Base-by-base conservation (phyloP, 2,329 filamentous ascomycete species). In the Truncatella angustata region DNA sequence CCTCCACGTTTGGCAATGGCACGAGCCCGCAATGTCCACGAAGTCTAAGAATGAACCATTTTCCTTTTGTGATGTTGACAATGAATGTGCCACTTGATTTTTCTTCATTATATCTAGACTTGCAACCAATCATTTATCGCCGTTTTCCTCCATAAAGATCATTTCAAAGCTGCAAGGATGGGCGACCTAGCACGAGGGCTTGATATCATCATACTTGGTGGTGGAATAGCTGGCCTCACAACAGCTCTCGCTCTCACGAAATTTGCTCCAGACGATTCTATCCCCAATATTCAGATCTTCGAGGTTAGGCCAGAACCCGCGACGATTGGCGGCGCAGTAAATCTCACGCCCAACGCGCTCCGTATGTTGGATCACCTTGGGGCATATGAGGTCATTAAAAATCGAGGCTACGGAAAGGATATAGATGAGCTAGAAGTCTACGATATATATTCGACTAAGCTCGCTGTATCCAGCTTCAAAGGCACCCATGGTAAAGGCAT, bases 231-330 rank as follows among this genome's bases (percentile, higher is more conserved):
- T 9, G 51, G 51, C 16, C 14, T 53, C n/a, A 49, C 51, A 7
- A 53, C 51, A 12, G 51, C 51, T 24, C 23, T 53, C 16, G 51
- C 51, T 10, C 24, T 53, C 28, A 53, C 51, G 7, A 53, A 53
- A 30, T 53, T 53, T n/a, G 51, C 51, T 2, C 51, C 51, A n/a
- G 7, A 28, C 7, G 51, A 49, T 10, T 20, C 37, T 16, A 12
- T 53, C 5, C 51, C 51, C 14, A 23, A 20, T 11, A 53, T 53
- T 5, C 45, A 49, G 12, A 49, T 53, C 12, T 37, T 53, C 30
- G 51, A 53, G 30, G 49, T 53, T 23, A 32, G 51, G 23, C 51
- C 51, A 24, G 51, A 37, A 11, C 51, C 51, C 5, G 51, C 51
- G 3, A 53, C 51, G 20, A 49, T 53, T 7, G 51, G 51, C 3